Base-by-base conservation (phyloP, 805 yeast species). In the Dipodascopsis uninucleata region DNA sequence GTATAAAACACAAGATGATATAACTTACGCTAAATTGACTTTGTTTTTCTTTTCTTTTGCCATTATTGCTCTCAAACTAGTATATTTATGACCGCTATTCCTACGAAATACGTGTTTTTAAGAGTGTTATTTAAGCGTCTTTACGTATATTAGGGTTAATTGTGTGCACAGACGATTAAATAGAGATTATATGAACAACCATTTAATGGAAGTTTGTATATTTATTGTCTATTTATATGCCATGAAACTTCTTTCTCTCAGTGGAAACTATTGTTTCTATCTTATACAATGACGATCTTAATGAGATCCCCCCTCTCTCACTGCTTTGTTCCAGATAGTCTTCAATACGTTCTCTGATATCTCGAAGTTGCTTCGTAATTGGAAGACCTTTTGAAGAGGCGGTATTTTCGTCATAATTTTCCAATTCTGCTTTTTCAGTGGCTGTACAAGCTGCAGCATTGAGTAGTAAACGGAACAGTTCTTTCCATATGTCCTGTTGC, bases 401-500 rank as follows among this genome's bases (percentile, higher is more conserved):
- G 22, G 43, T 37, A 25, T 41, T 41, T 35, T 43, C 52, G 17
- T 35, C 45, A 3, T 5, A 18, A 7, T 21, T 12, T 17, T n/a
- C 10, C 5, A 34, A 36, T 2, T 25, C 36, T 17, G 14, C 20
- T 1, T 28, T 29, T 14, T 41, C 40, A 2, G 32, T 16, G n/a
- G 47, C 52, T 42, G 40, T n/a, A n/a, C n/a, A 34, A 4, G 45
- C 47, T 22, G 65, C 70, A 5, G 93, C 78, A 54, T 88, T 85
- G 31, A 88, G 64, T 41, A 88, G 63, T 2, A 71, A 44, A 28
- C 76, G 75, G 62, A 88, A 85, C 20, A 87, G 61, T 1, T 77
- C 76, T 3, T 53, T 61, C 97, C 97, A 88, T 5, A 84, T 45
- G 1, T 77, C 79, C 26, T 64, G 70, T 51, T 82, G 82, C 95